Evolutionary conservation across 2,329 filamentous ascomycete genomes (phyloP).

Genomic region (Pseudogymnoascus sp.): DNA sequence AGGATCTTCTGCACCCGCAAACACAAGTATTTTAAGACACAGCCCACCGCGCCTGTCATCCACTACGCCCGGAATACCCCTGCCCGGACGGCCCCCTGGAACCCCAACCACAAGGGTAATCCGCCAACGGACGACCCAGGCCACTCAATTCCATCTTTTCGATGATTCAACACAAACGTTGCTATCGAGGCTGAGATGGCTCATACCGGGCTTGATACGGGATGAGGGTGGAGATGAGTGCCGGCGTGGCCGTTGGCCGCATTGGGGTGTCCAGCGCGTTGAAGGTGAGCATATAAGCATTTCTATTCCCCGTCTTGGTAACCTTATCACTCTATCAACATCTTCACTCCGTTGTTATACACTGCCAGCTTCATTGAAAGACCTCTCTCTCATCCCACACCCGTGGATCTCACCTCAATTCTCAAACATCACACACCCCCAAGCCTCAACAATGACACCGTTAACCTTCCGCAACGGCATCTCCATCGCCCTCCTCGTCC

Average conservation of each 20-base stretch:
- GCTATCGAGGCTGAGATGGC: not conserved
- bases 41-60: not conserved
- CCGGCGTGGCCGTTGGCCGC: not conserved
- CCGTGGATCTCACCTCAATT: not conserved
- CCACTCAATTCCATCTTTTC: not conserved
- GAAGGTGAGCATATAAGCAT: not conserved
- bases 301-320: not conserved
- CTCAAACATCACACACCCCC: not conserved
- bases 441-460: not conserved
- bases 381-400: not conserved
- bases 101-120: not conserved
- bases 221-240: not conserved
- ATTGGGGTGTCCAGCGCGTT: not conserved
- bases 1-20: not conserved
- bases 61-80: not conserved
- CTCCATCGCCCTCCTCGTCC: constrained; percentile 34
- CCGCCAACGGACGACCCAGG: not conserved
- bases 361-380: not conserved
- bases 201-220: not conserved
- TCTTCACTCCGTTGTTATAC: not conserved
- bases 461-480: constrained; percentile 30
- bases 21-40: not conserved
- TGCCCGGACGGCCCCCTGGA: not conserved
- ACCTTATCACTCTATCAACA: too few species aligned
- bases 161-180: not conserved